Base-by-base conservation (phyloP, 2,329 filamentous ascomycete genomes). In the Cytospora piceae region DNA sequence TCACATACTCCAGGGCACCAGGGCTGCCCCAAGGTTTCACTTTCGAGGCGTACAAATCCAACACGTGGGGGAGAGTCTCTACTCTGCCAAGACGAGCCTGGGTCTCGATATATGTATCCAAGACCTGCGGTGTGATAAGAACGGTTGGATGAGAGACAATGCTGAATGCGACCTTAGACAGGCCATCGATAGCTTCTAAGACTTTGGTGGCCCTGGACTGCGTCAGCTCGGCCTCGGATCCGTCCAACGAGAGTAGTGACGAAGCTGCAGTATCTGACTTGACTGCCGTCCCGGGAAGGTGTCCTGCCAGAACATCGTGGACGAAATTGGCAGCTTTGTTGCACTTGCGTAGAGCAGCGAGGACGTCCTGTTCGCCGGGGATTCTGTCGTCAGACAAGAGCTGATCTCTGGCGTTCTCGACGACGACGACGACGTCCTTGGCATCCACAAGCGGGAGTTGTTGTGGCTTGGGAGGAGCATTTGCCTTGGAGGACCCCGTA, bases 11-110 rank as follows among this genome's bases (percentile, higher is more conserved):
- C 61, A 92, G 80, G 11, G 84, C 84, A 20, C 83, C 84, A 22
- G 85, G 83, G 59, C 82, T 82, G 71, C 87, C 81, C 59, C 83
- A 78, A 2, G 93, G 91, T 68, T 88, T 81, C 12, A 92, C 90
- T 77, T 98, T 99, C 71, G 87, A 86, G 58, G 92, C 92, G 75
- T 94, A 98, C 61, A 97, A 83, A 64, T 88, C 81, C 73, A 99
- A 90, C 52, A 93, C 87, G 67, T 89, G 85, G 8, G 94, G 93
- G 68, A 98, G 86, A 54, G 91, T 88, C 69, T 92, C 87, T 3
- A 93, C 89, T 64, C 85, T 87, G 68, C 87, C 85, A 53, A 98
- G 85, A 14, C 88, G 83, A 32, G 88, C 83, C 75, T 97, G 93
- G 54, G 92, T 87, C 46, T 86, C 82, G 68, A 96, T 88, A 77